These are phyloP conservation scores for Limnanthes douglasii DNA, from an alignment of 345 rosid genomes.

Conservation along the genomic window DNA sequence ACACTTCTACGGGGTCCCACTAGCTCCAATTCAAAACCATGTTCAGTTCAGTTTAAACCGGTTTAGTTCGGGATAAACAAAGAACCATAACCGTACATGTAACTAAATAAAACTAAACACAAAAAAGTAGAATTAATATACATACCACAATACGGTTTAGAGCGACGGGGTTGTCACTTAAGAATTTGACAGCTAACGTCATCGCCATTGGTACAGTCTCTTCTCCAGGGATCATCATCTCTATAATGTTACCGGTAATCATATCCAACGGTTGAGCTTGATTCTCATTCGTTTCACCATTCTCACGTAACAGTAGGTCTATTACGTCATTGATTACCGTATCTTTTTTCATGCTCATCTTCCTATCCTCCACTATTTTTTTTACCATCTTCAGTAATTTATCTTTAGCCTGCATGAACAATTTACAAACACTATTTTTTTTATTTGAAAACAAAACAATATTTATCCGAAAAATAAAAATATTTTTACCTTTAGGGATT, in stretches of 20 bases:
- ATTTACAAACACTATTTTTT: background rate
- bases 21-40: background rate
- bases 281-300: constrained; percentile 26
- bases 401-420: constrained; percentile 58
- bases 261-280: constrained; percentile 56
- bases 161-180: constrained; percentile 51
- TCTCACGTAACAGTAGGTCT: constrained; percentile 46
- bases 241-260: constrained; percentile 56
- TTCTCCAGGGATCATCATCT: constrained; percentile 98
- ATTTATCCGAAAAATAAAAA: background rate
- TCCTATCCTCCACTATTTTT: constrained; percentile 51
- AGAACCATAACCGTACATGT: no score
- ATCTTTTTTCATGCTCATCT: constrained; percentile 14
- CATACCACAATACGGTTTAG: constrained; percentile 50
- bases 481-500: constrained; percentile 61
- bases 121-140: no score
- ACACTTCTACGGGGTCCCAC: constrained; percentile 10
- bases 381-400: constrained; percentile 44
- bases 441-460: background rate
- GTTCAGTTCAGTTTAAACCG: constrained; percentile 21
- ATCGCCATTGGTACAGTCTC: constrained; percentile 86
- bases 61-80: no score
- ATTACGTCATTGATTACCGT: constrained; percentile 28
- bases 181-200: constrained; percentile 77
- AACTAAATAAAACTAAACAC: no score